These are phyloP conservation scores for Ganoderma leucocontextum DNA, from an alignment of 1,284 basidiomycete genomes.

Conservation along the genomic window DNA sequence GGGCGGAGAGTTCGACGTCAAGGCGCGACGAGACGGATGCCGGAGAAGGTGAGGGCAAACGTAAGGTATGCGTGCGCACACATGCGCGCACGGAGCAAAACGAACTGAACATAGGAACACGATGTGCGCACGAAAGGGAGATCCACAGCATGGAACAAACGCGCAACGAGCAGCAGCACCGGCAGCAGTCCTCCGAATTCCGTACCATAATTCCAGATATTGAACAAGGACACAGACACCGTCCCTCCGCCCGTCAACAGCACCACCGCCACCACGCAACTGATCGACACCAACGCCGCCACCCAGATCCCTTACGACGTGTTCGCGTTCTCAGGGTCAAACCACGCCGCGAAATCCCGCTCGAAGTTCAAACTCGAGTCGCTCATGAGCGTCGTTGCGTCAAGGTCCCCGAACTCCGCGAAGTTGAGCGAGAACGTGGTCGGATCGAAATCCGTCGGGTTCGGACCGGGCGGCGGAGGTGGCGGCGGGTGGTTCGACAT, in stretches of 20 bases:
- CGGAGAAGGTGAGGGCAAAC: not conserved
- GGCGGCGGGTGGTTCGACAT: conserved; percentile 30
- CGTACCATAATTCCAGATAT: conserved; percentile 7
- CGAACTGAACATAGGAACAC: not conserved
- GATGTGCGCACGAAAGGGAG: not conserved
- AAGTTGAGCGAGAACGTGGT: conserved; percentile 49
- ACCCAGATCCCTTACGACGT: conserved; percentile 1
- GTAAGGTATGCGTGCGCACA: not conserved
- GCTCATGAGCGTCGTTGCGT: conserved; percentile 15
- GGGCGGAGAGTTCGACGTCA: not conserved
- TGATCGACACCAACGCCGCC: not conserved
- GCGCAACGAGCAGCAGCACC: not conserved
- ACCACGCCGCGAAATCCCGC: conserved; percentile 75
- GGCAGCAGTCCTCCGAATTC: conserved; percentile 16
- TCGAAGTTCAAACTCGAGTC: conserved; percentile 64
- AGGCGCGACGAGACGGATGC: not conserved
- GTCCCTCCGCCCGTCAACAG: not conserved
- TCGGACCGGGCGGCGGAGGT: conserved; percentile 26
- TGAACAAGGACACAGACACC: too few relatives aligned
- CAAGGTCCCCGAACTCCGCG: conserved; percentile 18
- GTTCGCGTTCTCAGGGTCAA: conserved; percentile 49
- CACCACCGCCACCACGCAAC: too few relatives aligned
- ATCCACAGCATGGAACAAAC: not conserved
- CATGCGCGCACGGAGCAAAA: not conserved
- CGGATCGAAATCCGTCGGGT: conserved; percentile 52